Base-by-base conservation (phyloP, 2,329 filamentous ascomycete species). In the Tolypocladium pustulatum region DNA sequence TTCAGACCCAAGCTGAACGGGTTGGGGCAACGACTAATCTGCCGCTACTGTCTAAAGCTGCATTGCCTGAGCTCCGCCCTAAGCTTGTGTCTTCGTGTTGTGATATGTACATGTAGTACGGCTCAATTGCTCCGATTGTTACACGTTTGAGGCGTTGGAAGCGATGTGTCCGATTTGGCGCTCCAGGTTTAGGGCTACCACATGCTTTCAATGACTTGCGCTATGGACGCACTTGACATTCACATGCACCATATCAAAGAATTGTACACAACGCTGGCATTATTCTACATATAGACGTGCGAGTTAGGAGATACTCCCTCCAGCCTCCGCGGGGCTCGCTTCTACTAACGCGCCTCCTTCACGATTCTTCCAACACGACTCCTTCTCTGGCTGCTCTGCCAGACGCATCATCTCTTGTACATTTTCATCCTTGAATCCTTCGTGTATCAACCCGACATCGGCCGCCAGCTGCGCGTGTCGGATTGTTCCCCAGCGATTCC, bases 391-490 rank as follows among this genome's bases (percentile, higher is more conserved):
- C 30, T 56, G 30, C 2, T 56, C 32, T 34, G 57, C 53, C 46
- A 63, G 27, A 9, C 12, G 8, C 8, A 7, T 32, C 61, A 63
- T 41, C 1, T 12, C 0, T 12, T n/a, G 0, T 4, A 52, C 30
- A 13, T 27, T 20, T 25, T 43, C 22, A 43, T 54, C 56, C 0
- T 25, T 32, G 34, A 59, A 58, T 4, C 61, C 62, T 20, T 60
- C 32, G 5, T 59, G 54, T 20, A 66, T 32, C 27, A 75, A 61
- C 17, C 72, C 72, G 43, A 64, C 59, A 59, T 77, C 74, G 54
- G 76, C 59, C 10, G 73, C 75, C 53, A 75, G 60, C 1, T 66
- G 61, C 15, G 73, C 75, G 60, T 73, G 73, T 64, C 70, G 71
- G 37, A 68, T 68, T 20, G 75, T 73, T 32, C 65, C 57, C 73